These are phyloP conservation scores for Filosporella fistucella DNA, from an alignment of 495 filamentous ascomycete genomes.

Conservation along the genomic window DNA sequence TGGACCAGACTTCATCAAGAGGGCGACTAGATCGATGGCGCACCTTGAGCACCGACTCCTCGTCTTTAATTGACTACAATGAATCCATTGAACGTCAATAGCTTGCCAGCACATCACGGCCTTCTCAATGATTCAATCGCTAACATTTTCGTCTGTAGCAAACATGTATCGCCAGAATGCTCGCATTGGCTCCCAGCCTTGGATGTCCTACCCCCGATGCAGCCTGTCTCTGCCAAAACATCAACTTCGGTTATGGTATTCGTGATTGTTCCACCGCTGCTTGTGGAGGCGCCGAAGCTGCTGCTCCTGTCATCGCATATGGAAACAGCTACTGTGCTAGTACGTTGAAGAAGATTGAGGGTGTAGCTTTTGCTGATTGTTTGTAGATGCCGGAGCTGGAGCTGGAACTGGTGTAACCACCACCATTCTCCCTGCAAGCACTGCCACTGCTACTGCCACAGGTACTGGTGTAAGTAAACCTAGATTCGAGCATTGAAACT, in stretches of 20 bases:
- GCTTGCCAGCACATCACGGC: too few relatives aligned
- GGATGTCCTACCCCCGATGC: slow-evolving; percentile 54
- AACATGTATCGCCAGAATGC: slow-evolving; percentile 72
- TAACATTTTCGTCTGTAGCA: slow-evolving; percentile 37
- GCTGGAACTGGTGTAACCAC: slow-evolving; percentile 5
- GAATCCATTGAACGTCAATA: not conserved
- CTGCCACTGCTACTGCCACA: not conserved
- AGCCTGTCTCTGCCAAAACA: slow-evolving; percentile 65
- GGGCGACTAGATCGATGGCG: not conserved
- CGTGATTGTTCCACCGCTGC: slow-evolving; percentile 71
- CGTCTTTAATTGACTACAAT: not conserved
- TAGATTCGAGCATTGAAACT: too few relatives aligned
- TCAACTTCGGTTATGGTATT: slow-evolving; percentile 68
- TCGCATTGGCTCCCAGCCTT: slow-evolving; percentile 52
- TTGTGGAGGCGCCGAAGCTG: slow-evolving; percentile 44
- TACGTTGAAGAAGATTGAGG: slow-evolving; percentile 1
- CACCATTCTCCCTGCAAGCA: not conserved
- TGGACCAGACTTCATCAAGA: too few relatives aligned
- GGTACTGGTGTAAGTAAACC: too few relatives aligned
- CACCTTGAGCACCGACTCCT: not conserved
- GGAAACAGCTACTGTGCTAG: slow-evolving; percentile 16
- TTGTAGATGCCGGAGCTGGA: slow-evolving; percentile 3
- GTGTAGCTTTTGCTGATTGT: not conserved
- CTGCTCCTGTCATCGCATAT: slow-evolving; percentile 18
- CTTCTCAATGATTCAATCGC: too few relatives aligned